Evolutionary conservation across 2,329 filamentous ascomycete species (phyloP).

Genomic region (Didymella lethalis): DNA sequence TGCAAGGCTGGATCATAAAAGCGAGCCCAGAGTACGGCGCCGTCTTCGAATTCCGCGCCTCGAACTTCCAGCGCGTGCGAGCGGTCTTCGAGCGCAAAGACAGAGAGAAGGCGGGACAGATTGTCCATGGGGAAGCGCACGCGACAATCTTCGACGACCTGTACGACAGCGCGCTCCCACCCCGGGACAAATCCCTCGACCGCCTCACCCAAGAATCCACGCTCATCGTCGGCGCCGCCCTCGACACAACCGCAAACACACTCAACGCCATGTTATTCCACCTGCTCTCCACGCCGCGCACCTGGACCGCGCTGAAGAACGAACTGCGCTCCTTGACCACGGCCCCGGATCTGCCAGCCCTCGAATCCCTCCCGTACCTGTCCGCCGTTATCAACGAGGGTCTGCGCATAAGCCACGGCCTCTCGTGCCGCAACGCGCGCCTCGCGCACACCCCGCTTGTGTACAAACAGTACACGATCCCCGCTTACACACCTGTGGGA

Average conservation of each 20-base stretch:
- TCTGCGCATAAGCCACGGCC: slow-evolving; percentile 20
- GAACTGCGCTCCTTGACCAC: slow-evolving; percentile 24
- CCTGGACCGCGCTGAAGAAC: slow-evolving; percentile 5
- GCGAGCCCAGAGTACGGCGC: background rate
- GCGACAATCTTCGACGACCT: slow-evolving; percentile 12
- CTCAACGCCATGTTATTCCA: slow-evolving; percentile 26
- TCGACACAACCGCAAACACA: slow-evolving; percentile 29
- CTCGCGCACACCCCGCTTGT: slow-evolving; percentile 20
- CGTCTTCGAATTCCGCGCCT: background rate
- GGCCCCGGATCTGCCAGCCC: slow-evolving; percentile 7
- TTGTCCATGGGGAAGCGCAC: background rate
- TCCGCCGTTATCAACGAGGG: slow-evolving; percentile 37
- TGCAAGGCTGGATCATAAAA: background rate
- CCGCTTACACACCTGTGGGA: slow-evolving; percentile 38
- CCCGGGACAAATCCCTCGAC: background rate
- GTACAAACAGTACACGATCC: slow-evolving; percentile 26
- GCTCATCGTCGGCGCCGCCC: slow-evolving; percentile 28
- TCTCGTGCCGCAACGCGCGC: background rate
- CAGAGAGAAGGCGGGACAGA: background rate
- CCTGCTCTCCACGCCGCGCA: slow-evolving; percentile 24
- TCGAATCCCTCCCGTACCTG: slow-evolving; percentile 39
- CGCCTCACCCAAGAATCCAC: slow-evolving; percentile 6
- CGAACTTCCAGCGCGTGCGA: background rate
- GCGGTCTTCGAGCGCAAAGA: background rate
- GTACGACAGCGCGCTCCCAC: background rate